phyloP scores from a whole-genome alignment of 805 yeast genomes.

The Saturnispora dispora region DNA sequence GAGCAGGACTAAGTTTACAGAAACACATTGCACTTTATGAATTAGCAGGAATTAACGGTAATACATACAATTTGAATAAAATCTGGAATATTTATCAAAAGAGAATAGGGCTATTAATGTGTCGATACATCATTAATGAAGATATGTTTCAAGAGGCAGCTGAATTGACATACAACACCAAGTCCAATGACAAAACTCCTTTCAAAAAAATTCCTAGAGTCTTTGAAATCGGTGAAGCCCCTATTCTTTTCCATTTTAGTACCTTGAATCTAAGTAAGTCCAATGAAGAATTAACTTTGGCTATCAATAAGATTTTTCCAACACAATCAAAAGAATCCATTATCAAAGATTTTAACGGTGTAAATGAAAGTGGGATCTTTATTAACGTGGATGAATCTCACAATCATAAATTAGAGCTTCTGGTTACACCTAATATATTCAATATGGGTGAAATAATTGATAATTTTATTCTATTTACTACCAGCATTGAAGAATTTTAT shows the following conservation, averaged over 20 bases:
- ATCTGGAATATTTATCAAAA: conserved; percentile 38
- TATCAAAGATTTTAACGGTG: conserved; percentile 19
- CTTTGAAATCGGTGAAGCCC: conserved; percentile 13
- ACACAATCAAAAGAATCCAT: neutral
- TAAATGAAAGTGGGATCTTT: conserved; percentile 31
- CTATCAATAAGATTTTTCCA: conserved; percentile 10
- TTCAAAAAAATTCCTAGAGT: conserved; percentile 20
- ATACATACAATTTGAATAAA: conserved; percentile 20
- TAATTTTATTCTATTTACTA: conserved; percentile 58
- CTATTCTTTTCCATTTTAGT: conserved; percentile 30
- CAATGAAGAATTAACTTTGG: conserved; percentile 7
- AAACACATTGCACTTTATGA: conserved; percentile 59
- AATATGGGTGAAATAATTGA: conserved; percentile 76
- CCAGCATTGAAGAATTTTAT: conserved; percentile 42
- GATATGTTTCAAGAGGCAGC: conserved; percentile 20
- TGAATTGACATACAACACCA: conserved; percentile 12
- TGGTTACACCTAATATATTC: conserved; percentile 63
- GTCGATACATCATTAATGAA: conserved; percentile 32
- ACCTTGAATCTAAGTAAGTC: conserved; percentile 24
- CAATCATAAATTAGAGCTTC: conserved; percentile 48
- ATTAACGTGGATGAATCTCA: conserved; percentile 45
- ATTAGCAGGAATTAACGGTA: conserved; percentile 30
- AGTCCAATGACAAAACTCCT: conserved; percentile 13
- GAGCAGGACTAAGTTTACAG: conserved; percentile 55
- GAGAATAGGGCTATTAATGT: conserved; percentile 32